Conservation (phyloP, 2,329 filamentous ascomycete genomes). For the Ophiostoma ulmi region DNA sequence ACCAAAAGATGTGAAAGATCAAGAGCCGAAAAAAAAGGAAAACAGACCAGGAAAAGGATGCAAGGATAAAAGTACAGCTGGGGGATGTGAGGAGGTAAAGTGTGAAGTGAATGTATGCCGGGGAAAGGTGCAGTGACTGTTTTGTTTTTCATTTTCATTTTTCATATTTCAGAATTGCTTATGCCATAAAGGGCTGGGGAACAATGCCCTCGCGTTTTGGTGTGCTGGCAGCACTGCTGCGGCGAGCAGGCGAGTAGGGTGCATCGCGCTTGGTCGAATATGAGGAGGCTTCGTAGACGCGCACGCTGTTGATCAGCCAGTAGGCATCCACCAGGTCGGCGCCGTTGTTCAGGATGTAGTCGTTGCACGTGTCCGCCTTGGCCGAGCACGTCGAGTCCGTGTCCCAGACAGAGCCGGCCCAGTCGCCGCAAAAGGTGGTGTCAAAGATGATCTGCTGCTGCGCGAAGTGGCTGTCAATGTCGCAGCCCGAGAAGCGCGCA, state of each 20-base stretch:
- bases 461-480: slow-evolving; percentile 65
- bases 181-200: slow-evolving; percentile 23
- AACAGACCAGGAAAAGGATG: neutral
- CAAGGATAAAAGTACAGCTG: neutral
- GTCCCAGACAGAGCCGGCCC: slow-evolving; percentile 70
- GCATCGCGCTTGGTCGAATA: slow-evolving; percentile 17
- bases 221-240: neutral
- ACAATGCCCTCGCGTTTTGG: slow-evolving; percentile 11
- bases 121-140: neutral
- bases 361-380: slow-evolving; percentile 60
- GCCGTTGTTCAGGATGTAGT: slow-evolving; percentile 68
- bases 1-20: neutral
- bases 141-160: neutral
- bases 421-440: slow-evolving; percentile 81
- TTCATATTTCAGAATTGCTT: neutral
- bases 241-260: slow-evolving; percentile 4
- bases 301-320: slow-evolving; percentile 70
- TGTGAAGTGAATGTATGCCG: neutral
- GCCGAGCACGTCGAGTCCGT: slow-evolving; percentile 52
- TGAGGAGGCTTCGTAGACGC: slow-evolving; percentile 49
- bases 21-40: neutral
- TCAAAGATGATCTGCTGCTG: slow-evolving; percentile 73
- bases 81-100: neutral
- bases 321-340: slow-evolving; percentile 65
- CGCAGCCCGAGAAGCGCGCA: slow-evolving; percentile 65